Evolutionary conservation across 164 flowering plant genomes (phyloP), one percentile per base, ranked within the genome.

Genomic region (Magnolia kwangsiensis): DNA sequence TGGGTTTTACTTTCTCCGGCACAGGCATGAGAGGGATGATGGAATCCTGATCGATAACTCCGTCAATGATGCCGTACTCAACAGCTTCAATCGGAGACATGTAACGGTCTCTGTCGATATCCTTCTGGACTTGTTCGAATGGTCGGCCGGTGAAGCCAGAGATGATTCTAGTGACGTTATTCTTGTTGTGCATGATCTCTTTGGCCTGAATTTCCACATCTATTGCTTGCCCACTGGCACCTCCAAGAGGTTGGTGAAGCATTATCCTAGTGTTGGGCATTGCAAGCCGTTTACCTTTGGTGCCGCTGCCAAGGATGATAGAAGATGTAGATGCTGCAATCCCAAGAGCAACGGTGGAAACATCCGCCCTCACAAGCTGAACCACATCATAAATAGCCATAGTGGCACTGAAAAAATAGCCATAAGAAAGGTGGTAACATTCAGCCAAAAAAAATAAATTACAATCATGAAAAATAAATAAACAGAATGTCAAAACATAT

Each of bases 31-130:
- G 89, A 19, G 97, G 96, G 59, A 93, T 89, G 67, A 95, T 92
- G 82, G 82, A 82, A 74, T 93, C 96, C 74, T 85, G 77, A 83
- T 95, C 99, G 73, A 95, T 93, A 67, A 92, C 93, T 63, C 89
- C 98, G 78, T 95, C 99, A 67, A 95, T 83, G 10, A 93, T 79
- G 27, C 99, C 98, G 83, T 87, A 95, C 79, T 93, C 98, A 77
- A 95, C 91, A 7, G 96, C 98, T 85, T 95, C 98, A 59, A 91
- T 90, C 0, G 98, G 95, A 74, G 98, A 95, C 97, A 95, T 89
- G 78, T 95, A 95, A 0, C 92, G 89, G 76, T 95, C 98, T 75
- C 97, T 85, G 77, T 95, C 98, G 75, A 93, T 95, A 80, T 93
- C 98, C 73, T 92, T 89, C 77, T 90, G 74, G 27, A 95, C 97